Evolutionary conservation across 1,284 basidiomycete species (phyloP).

Genomic region (Kwoniella shivajii): DNA sequence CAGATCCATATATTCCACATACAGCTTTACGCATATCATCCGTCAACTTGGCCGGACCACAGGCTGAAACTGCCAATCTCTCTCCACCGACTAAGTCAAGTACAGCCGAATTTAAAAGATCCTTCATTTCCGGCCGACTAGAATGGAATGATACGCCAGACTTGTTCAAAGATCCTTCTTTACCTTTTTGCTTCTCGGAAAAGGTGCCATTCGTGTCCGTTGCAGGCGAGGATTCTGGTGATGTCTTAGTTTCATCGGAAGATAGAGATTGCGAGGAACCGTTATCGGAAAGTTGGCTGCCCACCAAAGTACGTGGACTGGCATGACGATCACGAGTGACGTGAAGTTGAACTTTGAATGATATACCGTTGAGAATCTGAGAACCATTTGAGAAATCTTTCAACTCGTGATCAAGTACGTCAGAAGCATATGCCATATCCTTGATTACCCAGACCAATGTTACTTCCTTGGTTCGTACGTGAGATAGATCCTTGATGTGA

Average conservation of each 20-base stretch:
- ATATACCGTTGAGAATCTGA: constrained; percentile 1
- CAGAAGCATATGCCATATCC: constrained; percentile 26
- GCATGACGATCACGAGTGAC: constrained; percentile 3
- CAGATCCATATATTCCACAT: constrained; percentile 20
- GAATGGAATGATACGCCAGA: not conserved
- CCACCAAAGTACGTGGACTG: not conserved
- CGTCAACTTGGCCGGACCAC: constrained; percentile 40
- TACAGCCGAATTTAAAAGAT: constrained; percentile 16
- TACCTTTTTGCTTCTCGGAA: not conserved
- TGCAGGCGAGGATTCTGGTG: not conserved
- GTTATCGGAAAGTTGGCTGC: not conserved
- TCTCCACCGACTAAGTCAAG: constrained; percentile 11
- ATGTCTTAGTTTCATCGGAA: not conserved
- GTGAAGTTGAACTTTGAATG: constrained; percentile 19
- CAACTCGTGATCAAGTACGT: constrained; percentile 33
- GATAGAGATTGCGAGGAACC: not conserved
- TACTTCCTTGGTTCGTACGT: constrained; percentile 10
- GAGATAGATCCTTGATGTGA: not conserved
- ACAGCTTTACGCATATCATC: constrained; percentile 34
- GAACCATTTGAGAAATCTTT: not conserved
- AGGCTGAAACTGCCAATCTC: constrained; percentile 33
- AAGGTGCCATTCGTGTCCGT: not conserved
- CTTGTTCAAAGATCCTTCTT: not conserved
- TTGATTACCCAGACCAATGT: constrained; percentile 34
- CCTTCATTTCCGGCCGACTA: constrained; percentile 29